Evolutionary conservation across 75 land plant genomes (phyloP).

Genomic region (Chamaecyparis obtusa): DNA sequence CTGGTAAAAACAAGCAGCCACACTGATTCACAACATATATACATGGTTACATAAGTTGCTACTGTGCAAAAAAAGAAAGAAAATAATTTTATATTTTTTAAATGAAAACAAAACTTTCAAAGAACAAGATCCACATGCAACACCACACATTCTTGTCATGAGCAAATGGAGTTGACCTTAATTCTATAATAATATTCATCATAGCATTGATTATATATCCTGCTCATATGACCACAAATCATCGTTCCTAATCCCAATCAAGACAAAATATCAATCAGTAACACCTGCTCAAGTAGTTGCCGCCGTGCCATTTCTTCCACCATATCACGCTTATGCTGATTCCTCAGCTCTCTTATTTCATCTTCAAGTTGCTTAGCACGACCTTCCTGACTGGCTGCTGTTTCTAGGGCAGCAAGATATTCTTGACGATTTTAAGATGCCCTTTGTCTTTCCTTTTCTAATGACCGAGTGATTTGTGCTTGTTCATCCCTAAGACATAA

Average conservation of each 20-base stretch:
- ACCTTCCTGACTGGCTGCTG: conserved; percentile 92
- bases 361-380: conserved; percentile 91
- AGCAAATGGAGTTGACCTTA: not conserved
- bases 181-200: not conserved
- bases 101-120: not conserved
- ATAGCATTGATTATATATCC: not conserved
- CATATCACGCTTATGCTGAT: conserved; percentile 64
- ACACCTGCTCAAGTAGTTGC: conserved; percentile 81
- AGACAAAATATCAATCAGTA: not conserved
- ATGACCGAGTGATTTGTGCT: conserved; percentile 75
- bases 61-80: not conserved
- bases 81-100: too few species aligned
- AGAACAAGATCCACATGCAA: not conserved
- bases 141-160: not conserved
- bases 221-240: not conserved
- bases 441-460: conserved; percentile 96
- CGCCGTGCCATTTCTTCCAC: conserved; percentile 57
- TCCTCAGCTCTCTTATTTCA: conserved; percentile 71
- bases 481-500: conserved; percentile 94
- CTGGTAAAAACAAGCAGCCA: not conserved
- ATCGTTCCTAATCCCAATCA: not conserved
- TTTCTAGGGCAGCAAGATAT: conserved; percentile 77
- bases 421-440: conserved; percentile 97
- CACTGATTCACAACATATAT: not conserved
- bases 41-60: not conserved